phyloP scores from a whole-genome alignment of 805 yeast genomes.

The Ogataea pini region DNA sequence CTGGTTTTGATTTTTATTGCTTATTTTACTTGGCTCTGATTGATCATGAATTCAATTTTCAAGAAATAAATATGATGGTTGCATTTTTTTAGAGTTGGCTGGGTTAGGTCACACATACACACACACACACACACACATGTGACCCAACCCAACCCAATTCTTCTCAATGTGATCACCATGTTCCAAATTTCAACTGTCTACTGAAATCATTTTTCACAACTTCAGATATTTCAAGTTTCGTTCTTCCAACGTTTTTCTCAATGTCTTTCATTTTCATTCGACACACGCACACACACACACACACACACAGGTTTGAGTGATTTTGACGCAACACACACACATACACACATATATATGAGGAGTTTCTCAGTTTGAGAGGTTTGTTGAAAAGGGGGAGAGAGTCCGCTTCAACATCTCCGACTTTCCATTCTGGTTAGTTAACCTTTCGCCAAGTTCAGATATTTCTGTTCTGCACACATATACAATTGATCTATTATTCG shows the following conservation, averaged over 20 bases:
- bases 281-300: slow-evolving; percentile 12
- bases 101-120: not conserved
- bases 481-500: slow-evolving; percentile 1
- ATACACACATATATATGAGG: slow-evolving; percentile 17
- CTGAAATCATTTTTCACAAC: too few species aligned
- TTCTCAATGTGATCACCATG: too few species aligned
- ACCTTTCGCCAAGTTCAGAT: slow-evolving; percentile 1
- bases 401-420: slow-evolving; percentile 13
- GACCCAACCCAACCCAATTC: too few species aligned
- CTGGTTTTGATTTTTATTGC: not conserved
- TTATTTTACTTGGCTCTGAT: not conserved
- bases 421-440: not conserved
- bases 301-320: slow-evolving; percentile 12
- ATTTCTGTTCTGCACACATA: not conserved
- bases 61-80: not conserved
- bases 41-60: not conserved
- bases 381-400: slow-evolving; percentile 25
- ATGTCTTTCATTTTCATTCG: slow-evolving; percentile 1
- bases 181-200: too few species aligned
- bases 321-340: slow-evolving; percentile 16
- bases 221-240: not conserved
- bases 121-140: slow-evolving; percentile 17
- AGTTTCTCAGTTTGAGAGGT: slow-evolving; percentile 9
- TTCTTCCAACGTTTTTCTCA: not conserved
- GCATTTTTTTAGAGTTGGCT: not conserved